phyloP scores from a whole-genome alignment of 306 rosid genomes.

The Vicia villosa region DNA sequence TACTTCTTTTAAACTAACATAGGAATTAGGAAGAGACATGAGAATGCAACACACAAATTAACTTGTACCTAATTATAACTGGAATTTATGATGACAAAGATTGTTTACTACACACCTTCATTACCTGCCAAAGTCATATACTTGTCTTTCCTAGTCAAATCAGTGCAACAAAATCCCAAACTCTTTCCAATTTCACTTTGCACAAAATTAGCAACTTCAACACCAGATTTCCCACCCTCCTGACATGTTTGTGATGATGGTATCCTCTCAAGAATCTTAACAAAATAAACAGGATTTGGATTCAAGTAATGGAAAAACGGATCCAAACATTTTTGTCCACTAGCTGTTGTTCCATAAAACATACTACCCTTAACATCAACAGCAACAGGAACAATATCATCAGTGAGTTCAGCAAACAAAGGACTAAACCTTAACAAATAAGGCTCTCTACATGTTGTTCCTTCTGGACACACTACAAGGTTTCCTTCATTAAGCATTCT shows the following conservation, averaged over 20 bases:
- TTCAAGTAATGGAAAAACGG: constrained; percentile 53
- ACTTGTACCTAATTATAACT: neutral
- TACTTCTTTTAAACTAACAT: too few relatives aligned
- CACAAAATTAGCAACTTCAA: constrained; percentile 74
- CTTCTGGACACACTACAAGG: constrained; percentile 81
- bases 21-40: too few relatives aligned
- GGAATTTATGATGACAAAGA: neutral
- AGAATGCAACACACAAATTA: neutral
- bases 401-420: constrained; percentile 62
- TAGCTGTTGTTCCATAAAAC: constrained; percentile 74
- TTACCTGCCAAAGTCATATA: constrained; percentile 64
- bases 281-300: constrained; percentile 48
- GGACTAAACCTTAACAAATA: constrained; percentile 76
- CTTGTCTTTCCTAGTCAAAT: constrained; percentile 65
- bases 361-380: constrained; percentile 51
- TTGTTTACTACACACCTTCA: constrained; percentile 42
- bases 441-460: constrained; percentile 84
- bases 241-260: constrained; percentile 42
- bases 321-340: constrained; percentile 60
- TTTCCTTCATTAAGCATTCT: constrained; percentile 46
- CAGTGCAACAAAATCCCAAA: constrained; percentile 61
- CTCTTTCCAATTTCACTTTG: constrained; percentile 56
- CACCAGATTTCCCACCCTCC: constrained; percentile 48
- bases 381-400: constrained; percentile 69
- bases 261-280: constrained; percentile 44